phyloP scores from a whole-genome alignment of 805 yeast species.

The Yamadazyma insecticola region DNA sequence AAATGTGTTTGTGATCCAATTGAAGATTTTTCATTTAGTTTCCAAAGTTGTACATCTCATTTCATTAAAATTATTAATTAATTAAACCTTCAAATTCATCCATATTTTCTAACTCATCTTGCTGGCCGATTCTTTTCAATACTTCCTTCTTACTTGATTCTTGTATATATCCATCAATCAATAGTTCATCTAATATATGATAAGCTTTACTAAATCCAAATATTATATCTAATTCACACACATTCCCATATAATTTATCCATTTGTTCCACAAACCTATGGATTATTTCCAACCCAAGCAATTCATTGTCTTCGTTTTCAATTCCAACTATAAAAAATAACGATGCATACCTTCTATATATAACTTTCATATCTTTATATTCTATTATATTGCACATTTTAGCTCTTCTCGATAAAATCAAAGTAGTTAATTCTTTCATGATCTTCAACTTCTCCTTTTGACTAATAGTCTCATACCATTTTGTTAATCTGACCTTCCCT shows the following conservation, averaged over 20 bases:
- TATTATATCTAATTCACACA: constrained; percentile 93
- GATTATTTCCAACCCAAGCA: constrained; percentile 76
- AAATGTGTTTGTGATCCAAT: constrained; percentile 37
- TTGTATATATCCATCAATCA: constrained; percentile 82
- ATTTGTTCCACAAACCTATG: constrained; percentile 94
- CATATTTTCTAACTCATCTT: constrained; percentile 80
- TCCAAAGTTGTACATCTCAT: constrained; percentile 19
- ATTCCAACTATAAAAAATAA: constrained; percentile 86
- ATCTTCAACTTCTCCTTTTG: constrained; percentile 83
- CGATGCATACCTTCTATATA: constrained; percentile 91
- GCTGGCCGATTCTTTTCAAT: constrained; percentile 68
- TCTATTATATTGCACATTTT: constrained; percentile 95
- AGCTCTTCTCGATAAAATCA: constrained; percentile 78
- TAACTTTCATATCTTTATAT: constrained; percentile 77
- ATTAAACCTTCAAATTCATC: constrained; percentile 52
- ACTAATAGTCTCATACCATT: constrained; percentile 87
- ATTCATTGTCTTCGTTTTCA: constrained; percentile 79
- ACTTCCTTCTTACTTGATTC: constrained; percentile 83
- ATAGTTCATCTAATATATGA: constrained; percentile 82
- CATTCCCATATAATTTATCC: constrained; percentile 95
- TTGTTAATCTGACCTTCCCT: constrained; percentile 88
- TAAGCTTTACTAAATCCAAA: constrained; percentile 95
- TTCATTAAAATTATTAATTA: constrained; percentile 16
- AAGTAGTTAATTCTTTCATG: constrained; percentile 78
- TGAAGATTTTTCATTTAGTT: constrained; percentile 25